Evolutionary conservation across 2,329 filamentous ascomycete genomes (phyloP).

Genomic region (Aspergillus sp.): DNA sequence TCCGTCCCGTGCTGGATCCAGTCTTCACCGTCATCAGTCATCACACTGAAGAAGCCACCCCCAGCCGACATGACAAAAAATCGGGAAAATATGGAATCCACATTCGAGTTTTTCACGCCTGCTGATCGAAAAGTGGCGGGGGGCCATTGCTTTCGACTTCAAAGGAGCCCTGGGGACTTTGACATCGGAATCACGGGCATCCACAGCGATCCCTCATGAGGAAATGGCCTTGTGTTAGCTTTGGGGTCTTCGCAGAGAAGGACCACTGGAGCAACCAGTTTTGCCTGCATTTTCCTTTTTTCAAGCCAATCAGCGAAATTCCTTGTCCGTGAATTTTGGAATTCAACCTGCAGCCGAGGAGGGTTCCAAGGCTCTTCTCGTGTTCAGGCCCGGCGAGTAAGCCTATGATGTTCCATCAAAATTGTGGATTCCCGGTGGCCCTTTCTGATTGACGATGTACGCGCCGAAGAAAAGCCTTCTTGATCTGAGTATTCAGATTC

Average conservation of each 20-base stretch:
- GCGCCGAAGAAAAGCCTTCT: slow-evolving; percentile 4
- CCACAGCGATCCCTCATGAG: slow-evolving; percentile 3
- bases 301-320: slow-evolving; percentile 34
- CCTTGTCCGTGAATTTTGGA: slow-evolving; percentile 22
- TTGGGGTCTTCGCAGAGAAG: slow-evolving; percentile 26
- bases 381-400: slow-evolving; percentile 10
- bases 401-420: slow-evolving; percentile 8
- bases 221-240: slow-evolving; percentile 23
- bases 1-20: slow-evolving; percentile 33
- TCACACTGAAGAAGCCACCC: not conserved
- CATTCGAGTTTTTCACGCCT: not conserved
- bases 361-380: slow-evolving; percentile 17
- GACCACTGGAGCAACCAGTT: slow-evolving; percentile 14
- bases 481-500: slow-evolving; percentile 7
- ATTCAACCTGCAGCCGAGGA: slow-evolving; percentile 29
- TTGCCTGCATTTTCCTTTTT: slow-evolving; percentile 13
- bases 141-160: not conserved
- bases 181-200: not conserved
- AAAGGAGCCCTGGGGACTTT: not conserved
- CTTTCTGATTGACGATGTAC: slow-evolving; percentile 10
- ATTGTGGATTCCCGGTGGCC: slow-evolving; percentile 5
- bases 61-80: not conserved
- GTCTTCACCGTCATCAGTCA: slow-evolving; percentile 12
- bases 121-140: not conserved
- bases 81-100: not conserved